A percentile compares a stretch with the other conserved stretches of the same genome.
Evolutionary conservation across 805 yeast genomes (phyloP).

Genomic region (Ogataea ramenticola): DNA sequence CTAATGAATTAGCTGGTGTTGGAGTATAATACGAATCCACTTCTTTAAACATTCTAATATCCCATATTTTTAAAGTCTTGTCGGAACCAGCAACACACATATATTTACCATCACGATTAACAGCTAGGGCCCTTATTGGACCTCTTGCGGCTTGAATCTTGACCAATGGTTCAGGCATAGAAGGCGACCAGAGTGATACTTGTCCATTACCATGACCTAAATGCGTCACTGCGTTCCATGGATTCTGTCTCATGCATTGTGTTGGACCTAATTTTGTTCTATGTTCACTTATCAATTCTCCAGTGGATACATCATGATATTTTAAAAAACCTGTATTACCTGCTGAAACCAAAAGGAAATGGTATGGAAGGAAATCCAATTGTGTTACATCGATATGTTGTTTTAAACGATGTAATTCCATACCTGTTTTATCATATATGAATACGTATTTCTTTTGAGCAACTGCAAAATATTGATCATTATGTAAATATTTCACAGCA

Average conservation of each 20-base stretch:
- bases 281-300: constrained; percentile 72
- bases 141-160: constrained; percentile 79
- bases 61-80: constrained; percentile 84
- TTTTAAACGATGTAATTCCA: constrained; percentile 84
- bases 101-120: constrained; percentile 87
- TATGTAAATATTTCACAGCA: constrained; percentile 85
- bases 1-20: constrained; percentile 75
- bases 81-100: constrained; percentile 94
- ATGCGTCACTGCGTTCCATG: constrained; percentile 93
- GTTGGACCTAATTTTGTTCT: constrained; percentile 90
- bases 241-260: constrained; percentile 80
- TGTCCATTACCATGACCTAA: constrained; percentile 91
- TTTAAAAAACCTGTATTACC: constrained; percentile 86
- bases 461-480: constrained; percentile 89
- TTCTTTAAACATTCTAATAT: constrained; percentile 74
- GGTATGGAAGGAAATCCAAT: constrained; percentile 88
- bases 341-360: constrained; percentile 77
- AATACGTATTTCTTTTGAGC: constrained; percentile 95
- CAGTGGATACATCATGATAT: constrained; percentile 95
- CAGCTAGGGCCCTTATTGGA: constrained; percentile 76
- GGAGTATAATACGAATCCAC: constrained; percentile 67
- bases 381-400: constrained; percentile 82
- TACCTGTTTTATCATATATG: constrained; percentile 85
- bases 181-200: constrained; percentile 91
- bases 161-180: constrained; percentile 76